Conservation (phyloP, 805 yeast genomes). For the Tetrapisispora taiwanensis region DNA sequence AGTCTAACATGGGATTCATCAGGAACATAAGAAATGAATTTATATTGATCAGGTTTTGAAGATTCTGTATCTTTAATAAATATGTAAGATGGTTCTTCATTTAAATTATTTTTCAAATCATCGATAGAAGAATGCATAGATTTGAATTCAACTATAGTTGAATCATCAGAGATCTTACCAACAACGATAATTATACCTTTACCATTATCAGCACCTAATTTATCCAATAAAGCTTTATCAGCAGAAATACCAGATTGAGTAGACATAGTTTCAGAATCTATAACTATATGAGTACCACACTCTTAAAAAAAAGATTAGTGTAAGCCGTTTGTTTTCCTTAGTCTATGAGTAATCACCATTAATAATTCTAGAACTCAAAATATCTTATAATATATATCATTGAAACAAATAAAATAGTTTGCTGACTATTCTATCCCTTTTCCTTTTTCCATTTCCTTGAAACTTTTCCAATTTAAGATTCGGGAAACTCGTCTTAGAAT, state of each 20-base stretch:
- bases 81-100: constrained; percentile 41
- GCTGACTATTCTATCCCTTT: too few relatives aligned
- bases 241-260: constrained; percentile 52
- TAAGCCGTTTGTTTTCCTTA: too few relatives aligned
- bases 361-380: too few relatives aligned
- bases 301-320: too few relatives aligned
- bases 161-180: constrained; percentile 19
- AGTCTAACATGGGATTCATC: constrained; percentile 70
- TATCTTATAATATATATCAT: too few relatives aligned
- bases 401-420: too few relatives aligned
- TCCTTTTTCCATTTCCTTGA: too few relatives aligned
- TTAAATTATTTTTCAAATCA: constrained; percentile 32
- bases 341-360: too few relatives aligned
- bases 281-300: too few relatives aligned
- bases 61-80: constrained; percentile 32
- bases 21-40: constrained; percentile 78
- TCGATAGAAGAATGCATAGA: constrained; percentile 25
- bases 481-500: too few relatives aligned
- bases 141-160: constrained; percentile 14
- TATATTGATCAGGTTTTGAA: constrained; percentile 19
- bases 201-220: constrained; percentile 6
- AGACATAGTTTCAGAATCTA: constrained; percentile 37
- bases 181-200: constrained; percentile 10
- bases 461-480: too few relatives aligned
- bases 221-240: constrained; percentile 18